A percentile compares a stretch with the other conserved stretches of the same genome.
These are phyloP conservation scores for Psidium guajava DNA, from an alignment of 345 rosid species.

Conservation along the genomic window DNA sequence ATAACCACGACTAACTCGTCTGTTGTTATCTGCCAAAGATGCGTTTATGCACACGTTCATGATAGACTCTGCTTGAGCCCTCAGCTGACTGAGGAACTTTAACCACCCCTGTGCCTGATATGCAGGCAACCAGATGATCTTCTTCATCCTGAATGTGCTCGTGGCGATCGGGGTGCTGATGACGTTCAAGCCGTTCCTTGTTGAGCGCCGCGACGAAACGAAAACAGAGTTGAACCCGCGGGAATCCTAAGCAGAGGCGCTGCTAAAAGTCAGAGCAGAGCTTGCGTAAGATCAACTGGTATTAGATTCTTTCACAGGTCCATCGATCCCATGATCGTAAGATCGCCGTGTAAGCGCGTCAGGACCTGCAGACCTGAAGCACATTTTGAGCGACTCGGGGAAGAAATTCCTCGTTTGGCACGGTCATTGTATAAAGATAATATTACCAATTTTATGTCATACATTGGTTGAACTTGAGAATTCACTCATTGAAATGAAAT, in stretches of 20 bases:
- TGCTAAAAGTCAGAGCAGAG: not conserved
- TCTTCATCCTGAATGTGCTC: slow-evolving; percentile 48
- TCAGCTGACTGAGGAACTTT: not conserved
- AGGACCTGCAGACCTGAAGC: not conserved
- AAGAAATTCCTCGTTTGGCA: not conserved
- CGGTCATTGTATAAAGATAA: not conserved
- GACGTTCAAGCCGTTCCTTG: slow-evolving; percentile 75
- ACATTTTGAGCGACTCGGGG: not conserved
- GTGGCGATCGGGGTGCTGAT: slow-evolving; percentile 41
- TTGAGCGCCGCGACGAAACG: not conserved
- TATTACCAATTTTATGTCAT: not conserved
- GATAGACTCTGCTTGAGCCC: not conserved
- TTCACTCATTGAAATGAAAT: not conserved
- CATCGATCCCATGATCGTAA: not conserved
- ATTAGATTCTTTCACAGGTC: not conserved
- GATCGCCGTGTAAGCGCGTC: not conserved
- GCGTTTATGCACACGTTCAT: not conserved
- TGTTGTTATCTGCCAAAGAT: not conserved
- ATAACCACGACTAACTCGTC: not conserved
- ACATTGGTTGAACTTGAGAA: too few relatives aligned
- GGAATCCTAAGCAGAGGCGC: not conserved
- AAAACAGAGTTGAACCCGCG: not conserved
- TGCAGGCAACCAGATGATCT: slow-evolving; percentile 60
- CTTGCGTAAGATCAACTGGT: not conserved
- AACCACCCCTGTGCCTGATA: not conserved